phyloP scores from a whole-genome alignment of 805 yeast genomes.

The Danielia oregonensis region DNA sequence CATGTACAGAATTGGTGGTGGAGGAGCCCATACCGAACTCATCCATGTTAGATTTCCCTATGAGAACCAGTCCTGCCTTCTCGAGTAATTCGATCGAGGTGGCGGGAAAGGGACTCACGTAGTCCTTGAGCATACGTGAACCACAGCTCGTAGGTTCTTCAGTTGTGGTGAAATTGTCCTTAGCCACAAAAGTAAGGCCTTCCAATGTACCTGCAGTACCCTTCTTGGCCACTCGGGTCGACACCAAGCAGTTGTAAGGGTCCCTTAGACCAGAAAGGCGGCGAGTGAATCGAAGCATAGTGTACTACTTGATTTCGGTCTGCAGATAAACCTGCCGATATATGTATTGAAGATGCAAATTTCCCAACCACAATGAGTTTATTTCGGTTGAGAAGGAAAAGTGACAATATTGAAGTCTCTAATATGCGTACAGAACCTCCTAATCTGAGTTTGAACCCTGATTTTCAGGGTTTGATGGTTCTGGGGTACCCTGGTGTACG shows the following conservation, averaged over 20 bases:
- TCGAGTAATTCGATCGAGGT: conserved; percentile 61
- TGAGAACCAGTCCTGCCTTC: conserved; percentile 45
- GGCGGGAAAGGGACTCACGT: conserved; percentile 76
- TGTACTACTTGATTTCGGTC: too few species aligned
- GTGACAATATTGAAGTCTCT: too few species aligned
- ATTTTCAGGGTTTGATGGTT: not conserved
- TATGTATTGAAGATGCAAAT: too few species aligned
- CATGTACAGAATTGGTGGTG: conserved; percentile 52
- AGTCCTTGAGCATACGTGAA: conserved; percentile 57
- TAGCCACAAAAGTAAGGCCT: conserved; percentile 31
- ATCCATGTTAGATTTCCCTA: conserved; percentile 90
- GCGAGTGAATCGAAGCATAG: not conserved
- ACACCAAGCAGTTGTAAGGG: conserved; percentile 11
- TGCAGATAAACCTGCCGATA: too few species aligned
- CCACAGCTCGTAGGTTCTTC: conserved; percentile 75
- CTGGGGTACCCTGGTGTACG: conserved; percentile 7
- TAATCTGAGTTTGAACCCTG: too few species aligned
- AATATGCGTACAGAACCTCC: too few species aligned
- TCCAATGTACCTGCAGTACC: not conserved
- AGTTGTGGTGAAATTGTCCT: conserved; percentile 74
- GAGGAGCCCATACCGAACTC: conserved; percentile 97
- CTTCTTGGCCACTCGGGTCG: not conserved
- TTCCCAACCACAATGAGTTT: too few species aligned
- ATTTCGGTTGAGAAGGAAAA: too few species aligned
- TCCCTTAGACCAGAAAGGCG: conserved; percentile 5